Conservation (phyloP, 1,139 yeast species). For the Candida pseudoviswanathii region DNA sequence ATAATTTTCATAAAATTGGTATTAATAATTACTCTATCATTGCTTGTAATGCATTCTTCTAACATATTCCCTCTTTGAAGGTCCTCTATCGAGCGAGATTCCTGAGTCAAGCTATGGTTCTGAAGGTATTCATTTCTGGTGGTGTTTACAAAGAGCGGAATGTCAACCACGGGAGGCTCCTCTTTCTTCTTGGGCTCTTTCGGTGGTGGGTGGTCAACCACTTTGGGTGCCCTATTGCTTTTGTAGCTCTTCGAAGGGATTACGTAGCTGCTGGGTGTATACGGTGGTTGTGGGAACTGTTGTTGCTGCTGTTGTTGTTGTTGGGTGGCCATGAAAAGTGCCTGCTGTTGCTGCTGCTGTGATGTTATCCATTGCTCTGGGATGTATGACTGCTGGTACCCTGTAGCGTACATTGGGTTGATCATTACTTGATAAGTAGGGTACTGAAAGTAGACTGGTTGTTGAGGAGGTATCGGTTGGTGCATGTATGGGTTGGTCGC, state of each 20-base stretch:
- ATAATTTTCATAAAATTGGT: constrained; percentile 19
- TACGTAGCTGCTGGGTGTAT: not conserved
- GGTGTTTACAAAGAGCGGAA: constrained; percentile 26
- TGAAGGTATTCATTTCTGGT: constrained; percentile 17
- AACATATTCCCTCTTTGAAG: constrained; percentile 18
- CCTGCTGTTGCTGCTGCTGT: constrained; percentile 4
- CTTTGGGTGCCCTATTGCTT: not conserved
- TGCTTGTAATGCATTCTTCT: constrained; percentile 15
- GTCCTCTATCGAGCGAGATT: constrained; percentile 6
- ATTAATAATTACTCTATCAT: constrained; percentile 16
- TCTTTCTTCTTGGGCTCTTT: constrained; percentile 6
- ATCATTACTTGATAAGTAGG: constrained; percentile 18
- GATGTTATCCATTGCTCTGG: constrained; percentile 1
- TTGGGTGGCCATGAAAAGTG: not conserved
- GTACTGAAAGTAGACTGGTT: constrained; percentile 24
- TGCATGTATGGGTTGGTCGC: constrained; percentile 22
- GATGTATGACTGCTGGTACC: constrained; percentile 9
- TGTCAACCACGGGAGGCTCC: not conserved
- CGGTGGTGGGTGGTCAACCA: not conserved
- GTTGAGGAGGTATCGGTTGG: constrained; percentile 20
- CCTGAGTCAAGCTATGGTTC: constrained; percentile 6
- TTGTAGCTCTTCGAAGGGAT: not conserved
- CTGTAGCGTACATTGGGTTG: constrained; percentile 13
- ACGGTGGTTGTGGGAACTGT: not conserved
- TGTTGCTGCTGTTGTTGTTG: constrained; percentile 6